Evolutionary conservation across 2,329 filamentous ascomycete genomes (phyloP).

Genomic region (Epicoccum nigrum): DNA sequence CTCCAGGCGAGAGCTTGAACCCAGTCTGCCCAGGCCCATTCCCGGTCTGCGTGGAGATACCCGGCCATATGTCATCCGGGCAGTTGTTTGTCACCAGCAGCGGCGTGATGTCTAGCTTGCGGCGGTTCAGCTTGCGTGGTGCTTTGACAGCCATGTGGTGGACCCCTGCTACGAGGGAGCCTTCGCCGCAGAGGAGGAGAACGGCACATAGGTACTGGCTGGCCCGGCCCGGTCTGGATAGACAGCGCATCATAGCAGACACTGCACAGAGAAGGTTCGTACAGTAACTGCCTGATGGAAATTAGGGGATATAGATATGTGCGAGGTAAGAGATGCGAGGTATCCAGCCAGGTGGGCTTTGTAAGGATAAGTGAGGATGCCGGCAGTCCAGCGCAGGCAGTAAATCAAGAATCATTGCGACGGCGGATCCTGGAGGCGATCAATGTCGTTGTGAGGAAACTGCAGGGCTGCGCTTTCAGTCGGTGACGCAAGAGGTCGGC

Average conservation of each 20-base stretch:
- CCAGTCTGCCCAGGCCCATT: slow-evolving; percentile 70
- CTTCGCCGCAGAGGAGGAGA: slow-evolving; percentile 28
- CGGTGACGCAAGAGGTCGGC: slow-evolving; percentile 31
- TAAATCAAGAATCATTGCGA: slow-evolving; percentile 32
- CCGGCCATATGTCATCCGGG: slow-evolving; percentile 74
- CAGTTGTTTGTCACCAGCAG: slow-evolving; percentile 76
- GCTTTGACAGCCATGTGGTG: slow-evolving; percentile 44
- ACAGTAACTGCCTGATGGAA: slow-evolving; percentile 16
- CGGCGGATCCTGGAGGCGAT: slow-evolving; percentile 16
- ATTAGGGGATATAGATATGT: slow-evolving; percentile 18
- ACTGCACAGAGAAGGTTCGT: slow-evolving; percentile 15
- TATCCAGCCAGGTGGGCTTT: slow-evolving; percentile 23
- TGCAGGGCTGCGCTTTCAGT: slow-evolving; percentile 23
- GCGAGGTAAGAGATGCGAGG: slow-evolving; percentile 19
- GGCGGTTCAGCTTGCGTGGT: slow-evolving; percentile 34
- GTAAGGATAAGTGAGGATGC: slow-evolving; percentile 18
- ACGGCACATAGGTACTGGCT: slow-evolving; percentile 29
- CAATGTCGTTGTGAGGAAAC: slow-evolving; percentile 31
- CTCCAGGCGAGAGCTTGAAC: slow-evolving; percentile 68
- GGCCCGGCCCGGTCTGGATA: slow-evolving; percentile 16
- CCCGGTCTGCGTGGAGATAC: slow-evolving; percentile 74
- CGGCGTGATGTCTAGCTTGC: slow-evolving; percentile 53
- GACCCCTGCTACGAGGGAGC: slow-evolving; percentile 33
- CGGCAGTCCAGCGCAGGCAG: slow-evolving; percentile 16
- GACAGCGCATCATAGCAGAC: slow-evolving; percentile 25